Conservation (phyloP, 2,329 filamentous ascomycete genomes). For the Dothistroma pini region DNA sequence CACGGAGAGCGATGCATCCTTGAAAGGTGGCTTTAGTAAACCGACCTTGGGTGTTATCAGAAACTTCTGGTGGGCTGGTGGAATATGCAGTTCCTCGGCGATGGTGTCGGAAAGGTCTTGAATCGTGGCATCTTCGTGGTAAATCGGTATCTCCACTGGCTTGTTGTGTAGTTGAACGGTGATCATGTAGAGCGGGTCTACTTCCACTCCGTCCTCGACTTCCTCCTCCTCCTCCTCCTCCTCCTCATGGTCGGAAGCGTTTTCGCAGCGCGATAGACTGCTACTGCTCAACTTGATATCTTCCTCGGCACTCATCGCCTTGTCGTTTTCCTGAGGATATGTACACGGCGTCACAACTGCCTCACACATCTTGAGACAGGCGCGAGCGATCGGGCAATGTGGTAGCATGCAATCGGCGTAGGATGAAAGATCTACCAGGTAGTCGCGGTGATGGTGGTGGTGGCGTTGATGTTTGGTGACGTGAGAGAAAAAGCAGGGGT, state of each 20-base stretch:
- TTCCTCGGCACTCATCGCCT: not conserved
- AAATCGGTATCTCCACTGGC: constrained; percentile 47
- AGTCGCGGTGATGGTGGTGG: not conserved
- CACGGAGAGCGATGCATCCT: constrained; percentile 53
- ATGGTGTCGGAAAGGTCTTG: constrained; percentile 59
- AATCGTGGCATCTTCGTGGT: constrained; percentile 49
- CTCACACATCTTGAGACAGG: constrained; percentile 4
- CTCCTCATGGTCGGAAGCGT: not conserved
- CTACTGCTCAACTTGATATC: not conserved
- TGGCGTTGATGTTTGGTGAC: not conserved
- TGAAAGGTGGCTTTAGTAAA: constrained; percentile 62
- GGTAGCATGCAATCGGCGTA: constrained; percentile 2
- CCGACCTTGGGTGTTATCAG: constrained; percentile 61
- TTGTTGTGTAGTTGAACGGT: constrained; percentile 55
- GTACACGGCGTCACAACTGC: constrained; percentile 2
- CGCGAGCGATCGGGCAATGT: constrained; percentile 4
- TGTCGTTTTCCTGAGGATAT: not conserved
- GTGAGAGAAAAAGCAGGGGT: not conserved
- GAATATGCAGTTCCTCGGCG: constrained; percentile 55
- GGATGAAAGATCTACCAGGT: not conserved
- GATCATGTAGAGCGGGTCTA: constrained; percentile 37
- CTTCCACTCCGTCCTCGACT: constrained; percentile 16
- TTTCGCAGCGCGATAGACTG: not conserved
- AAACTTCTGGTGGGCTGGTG: constrained; percentile 63
- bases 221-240: not conserved